Evolutionary conservation across 2,329 filamentous ascomycete species (phyloP).

Genomic region (Aureobasidium vineae): DNA sequence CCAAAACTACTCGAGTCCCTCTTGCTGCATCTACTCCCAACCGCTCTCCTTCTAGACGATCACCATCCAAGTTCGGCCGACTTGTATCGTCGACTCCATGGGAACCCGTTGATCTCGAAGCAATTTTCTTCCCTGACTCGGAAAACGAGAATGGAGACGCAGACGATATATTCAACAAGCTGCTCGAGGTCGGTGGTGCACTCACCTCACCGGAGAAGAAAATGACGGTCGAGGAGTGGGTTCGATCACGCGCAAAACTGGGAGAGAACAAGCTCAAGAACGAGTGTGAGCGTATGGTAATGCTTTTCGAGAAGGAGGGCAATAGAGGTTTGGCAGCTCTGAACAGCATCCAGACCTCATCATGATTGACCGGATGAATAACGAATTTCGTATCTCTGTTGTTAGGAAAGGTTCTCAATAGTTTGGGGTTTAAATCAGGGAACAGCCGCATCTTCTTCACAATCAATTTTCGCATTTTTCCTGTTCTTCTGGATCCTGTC

Average conservation of each 20-base stretch:
- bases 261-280: conserved; percentile 75
- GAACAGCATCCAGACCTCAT: conserved; percentile 62
- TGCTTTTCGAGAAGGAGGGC: conserved; percentile 79
- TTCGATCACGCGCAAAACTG: conserved; percentile 73
- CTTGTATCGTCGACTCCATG: conserved; percentile 60
- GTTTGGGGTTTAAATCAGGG: background rate
- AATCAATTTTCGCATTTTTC: background rate
- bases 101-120: conserved; percentile 73
- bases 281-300: conserved; percentile 82
- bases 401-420: background rate
- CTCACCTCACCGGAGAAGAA: conserved; percentile 74
- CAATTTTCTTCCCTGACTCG: conserved; percentile 57
- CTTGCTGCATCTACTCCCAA: conserved; percentile 45
- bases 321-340: conserved; percentile 72
- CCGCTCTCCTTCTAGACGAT: conserved; percentile 34
- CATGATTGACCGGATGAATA: background rate
- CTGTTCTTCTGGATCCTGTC: background rate
- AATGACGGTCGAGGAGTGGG: conserved; percentile 95
- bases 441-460: background rate
- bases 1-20: conserved; percentile 43
- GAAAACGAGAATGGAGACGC: conserved; percentile 46
- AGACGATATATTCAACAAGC: conserved; percentile 49
- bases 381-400: conserved; percentile 20
- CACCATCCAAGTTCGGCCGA: conserved; percentile 49
- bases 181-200: conserved; percentile 50